Conservation (phyloP, 345 rosid species). For the Odontarrhena argentea region DNA sequence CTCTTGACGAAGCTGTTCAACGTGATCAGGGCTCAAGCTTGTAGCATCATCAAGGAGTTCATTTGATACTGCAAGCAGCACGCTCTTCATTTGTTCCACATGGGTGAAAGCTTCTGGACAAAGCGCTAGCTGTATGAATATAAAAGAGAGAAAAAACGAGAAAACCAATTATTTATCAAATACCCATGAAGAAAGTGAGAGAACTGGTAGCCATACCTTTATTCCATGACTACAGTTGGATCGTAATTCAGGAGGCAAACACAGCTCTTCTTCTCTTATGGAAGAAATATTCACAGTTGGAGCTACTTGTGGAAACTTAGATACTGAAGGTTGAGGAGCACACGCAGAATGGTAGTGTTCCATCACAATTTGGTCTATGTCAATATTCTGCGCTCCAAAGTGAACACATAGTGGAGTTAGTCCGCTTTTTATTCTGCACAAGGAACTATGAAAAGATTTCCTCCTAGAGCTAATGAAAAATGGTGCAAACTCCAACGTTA, state of each 20-base stretch:
- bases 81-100: conserved; percentile 78
- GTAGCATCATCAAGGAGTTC: conserved; percentile 70
- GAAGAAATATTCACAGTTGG: conserved; percentile 48
- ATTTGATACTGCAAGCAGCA: conserved; percentile 70
- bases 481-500: conserved; percentile 7
- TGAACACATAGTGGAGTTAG: conserved; percentile 12
- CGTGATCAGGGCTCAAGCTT: conserved; percentile 51
- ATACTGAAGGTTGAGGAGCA: conserved; percentile 63
- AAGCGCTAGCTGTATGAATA: conserved; percentile 63
- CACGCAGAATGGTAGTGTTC: conserved; percentile 70
- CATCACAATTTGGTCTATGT: conserved; percentile 79
- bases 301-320: conserved; percentile 56
- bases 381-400: conserved; percentile 64
- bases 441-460: conserved; percentile 17
- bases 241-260: conserved; percentile 64
- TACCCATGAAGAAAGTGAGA: conserved; percentile 4
- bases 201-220: conserved; percentile 47
- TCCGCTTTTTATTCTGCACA: conserved; percentile 19
- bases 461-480: conserved; percentile 10
- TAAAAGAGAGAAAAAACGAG: conserved; percentile 35
- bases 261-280: conserved; percentile 42
- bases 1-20: conserved; percentile 76
- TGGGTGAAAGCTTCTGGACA: conserved; percentile 71
- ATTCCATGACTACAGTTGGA: conserved; percentile 73
- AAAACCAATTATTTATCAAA: conserved; percentile 25